Evolutionary conservation across 2,329 filamentous ascomycete genomes (phyloP).

Genomic region (Aureobasidium pullulans): DNA sequence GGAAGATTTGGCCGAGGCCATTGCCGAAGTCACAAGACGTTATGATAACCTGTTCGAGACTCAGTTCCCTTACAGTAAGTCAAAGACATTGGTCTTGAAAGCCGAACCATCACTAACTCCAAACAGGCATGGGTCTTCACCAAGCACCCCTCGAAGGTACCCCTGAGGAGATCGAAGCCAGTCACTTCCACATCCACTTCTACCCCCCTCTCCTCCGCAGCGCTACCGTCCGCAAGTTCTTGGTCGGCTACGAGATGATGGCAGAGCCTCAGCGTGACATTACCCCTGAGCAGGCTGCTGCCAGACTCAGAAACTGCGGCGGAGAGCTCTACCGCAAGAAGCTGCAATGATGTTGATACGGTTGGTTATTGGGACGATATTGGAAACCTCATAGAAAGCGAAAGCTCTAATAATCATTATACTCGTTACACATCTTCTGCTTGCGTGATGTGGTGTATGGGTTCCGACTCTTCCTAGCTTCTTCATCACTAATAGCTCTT

Average conservation of each 20-base stretch:
- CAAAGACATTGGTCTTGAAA: neutral
- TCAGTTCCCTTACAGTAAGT: conserved; percentile 83
- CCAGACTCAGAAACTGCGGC: conserved; percentile 64
- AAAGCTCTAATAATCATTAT: neutral
- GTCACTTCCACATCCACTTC: conserved; percentile 95
- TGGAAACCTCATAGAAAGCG: conserved; percentile 6
- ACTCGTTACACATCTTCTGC: neutral
- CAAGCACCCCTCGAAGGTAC: conserved; percentile 83
- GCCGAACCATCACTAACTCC: neutral
- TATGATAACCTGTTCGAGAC: conserved; percentile 98
- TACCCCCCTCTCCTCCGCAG: conserved; percentile 89
- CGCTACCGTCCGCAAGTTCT: conserved; percentile 89
- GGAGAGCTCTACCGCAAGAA: conserved; percentile 77
- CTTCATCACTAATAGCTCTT: neutral
- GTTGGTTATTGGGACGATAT: neutral
- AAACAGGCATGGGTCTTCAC: conserved; percentile 77
- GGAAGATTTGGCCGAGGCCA: conserved; percentile 67
- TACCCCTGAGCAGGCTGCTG: conserved; percentile 89
- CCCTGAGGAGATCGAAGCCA: conserved; percentile 74
- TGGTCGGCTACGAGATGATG: conserved; percentile 94
- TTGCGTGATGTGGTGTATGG: neutral
- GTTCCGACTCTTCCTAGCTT: neutral
- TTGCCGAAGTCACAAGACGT: conserved; percentile 79
- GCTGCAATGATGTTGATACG: conserved; percentile 23
- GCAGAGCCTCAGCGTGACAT: conserved; percentile 98